These are phyloP conservation scores for Narthecium ossifragum DNA, from an alignment of 106 monocot species.

Conservation along the genomic window DNA sequence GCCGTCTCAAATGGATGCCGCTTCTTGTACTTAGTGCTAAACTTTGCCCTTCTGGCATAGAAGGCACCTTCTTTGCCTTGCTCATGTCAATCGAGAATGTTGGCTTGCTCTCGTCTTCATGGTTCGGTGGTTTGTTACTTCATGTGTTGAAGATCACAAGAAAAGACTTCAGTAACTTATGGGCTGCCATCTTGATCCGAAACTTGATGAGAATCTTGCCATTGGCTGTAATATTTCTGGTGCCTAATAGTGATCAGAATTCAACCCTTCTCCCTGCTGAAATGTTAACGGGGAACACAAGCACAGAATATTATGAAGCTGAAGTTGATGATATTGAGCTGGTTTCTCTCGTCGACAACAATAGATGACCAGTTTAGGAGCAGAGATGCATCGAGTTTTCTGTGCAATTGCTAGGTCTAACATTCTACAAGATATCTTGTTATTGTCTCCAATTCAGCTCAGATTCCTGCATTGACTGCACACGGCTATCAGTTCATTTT, in stretches of 20 bases:
- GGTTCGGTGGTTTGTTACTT: slow-evolving; percentile 64
- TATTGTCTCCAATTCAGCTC: too few relatives aligned
- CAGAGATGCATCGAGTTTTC: too few relatives aligned
- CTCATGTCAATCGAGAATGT: slow-evolving; percentile 81
- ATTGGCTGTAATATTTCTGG: slow-evolving; percentile 42
- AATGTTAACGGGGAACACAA: slow-evolving; percentile 16
- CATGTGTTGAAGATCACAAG: slow-evolving; percentile 52
- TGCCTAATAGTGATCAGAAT: slow-evolving; percentile 48
- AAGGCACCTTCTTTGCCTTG: slow-evolving; percentile 87
- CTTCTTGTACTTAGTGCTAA: slow-evolving; percentile 73
- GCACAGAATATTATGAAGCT: neutral
- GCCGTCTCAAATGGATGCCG: slow-evolving; percentile 79
- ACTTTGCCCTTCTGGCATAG: slow-evolving; percentile 78
- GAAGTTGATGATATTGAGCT: slow-evolving; percentile 43
- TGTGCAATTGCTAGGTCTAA: too few relatives aligned
- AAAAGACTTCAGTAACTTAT: slow-evolving; percentile 55
- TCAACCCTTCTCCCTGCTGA: slow-evolving; percentile 36
- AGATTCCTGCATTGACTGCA: too few relatives aligned
- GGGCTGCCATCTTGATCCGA: slow-evolving; percentile 58
- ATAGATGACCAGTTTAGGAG: too few relatives aligned
- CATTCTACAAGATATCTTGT: too few relatives aligned
- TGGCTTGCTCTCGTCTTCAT: slow-evolving; percentile 56
- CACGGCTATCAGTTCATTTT: too few relatives aligned
- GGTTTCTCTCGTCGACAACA: slow-evolving; percentile 42
- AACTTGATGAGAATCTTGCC: slow-evolving; percentile 49